These are phyloP conservation scores for Lasiodiplodia theobromae DNA, from an alignment of 2,329 filamentous ascomycete species.

Conservation along the genomic window DNA sequence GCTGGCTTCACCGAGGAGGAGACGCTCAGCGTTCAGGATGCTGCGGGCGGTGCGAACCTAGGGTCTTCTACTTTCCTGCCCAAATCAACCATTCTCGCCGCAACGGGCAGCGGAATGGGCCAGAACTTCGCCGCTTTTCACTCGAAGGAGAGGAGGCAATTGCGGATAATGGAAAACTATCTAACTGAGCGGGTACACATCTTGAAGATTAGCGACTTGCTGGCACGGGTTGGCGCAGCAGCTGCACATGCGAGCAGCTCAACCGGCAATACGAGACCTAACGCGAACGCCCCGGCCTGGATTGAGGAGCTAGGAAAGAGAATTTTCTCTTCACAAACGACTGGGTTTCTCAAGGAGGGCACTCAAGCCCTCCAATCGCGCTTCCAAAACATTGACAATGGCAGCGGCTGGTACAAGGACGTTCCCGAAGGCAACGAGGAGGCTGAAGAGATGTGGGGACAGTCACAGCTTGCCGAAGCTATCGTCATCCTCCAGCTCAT, in stretches of 20 bases:
- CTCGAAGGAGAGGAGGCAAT: constrained; percentile 66
- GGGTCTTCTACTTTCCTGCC: constrained; percentile 58
- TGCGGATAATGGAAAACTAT: constrained; percentile 74
- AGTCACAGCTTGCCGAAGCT: constrained; percentile 71
- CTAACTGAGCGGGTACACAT: constrained; percentile 72
- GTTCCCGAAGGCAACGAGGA: constrained; percentile 59
- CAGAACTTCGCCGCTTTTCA: constrained; percentile 57
- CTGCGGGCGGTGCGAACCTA: constrained; percentile 70
- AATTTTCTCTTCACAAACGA: constrained; percentile 43
- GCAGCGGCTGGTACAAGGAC: constrained; percentile 56
- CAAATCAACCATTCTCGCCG: constrained; percentile 52
- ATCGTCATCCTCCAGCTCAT: constrained; percentile 76
- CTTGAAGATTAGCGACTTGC: constrained; percentile 45
- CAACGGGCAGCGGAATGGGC: constrained; percentile 35
- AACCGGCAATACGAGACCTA: constrained; percentile 35
- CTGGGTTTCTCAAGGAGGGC: constrained; percentile 56
- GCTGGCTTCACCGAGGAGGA: constrained; percentile 80
- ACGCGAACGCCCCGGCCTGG: constrained; percentile 43
- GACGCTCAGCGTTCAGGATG: constrained; percentile 75
- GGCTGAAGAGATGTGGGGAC: constrained; percentile 68
- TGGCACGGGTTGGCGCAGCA: constrained; percentile 44
- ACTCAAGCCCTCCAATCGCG: constrained; percentile 59
- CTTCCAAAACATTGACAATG: constrained; percentile 53
- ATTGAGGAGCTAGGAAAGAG: constrained; percentile 43
- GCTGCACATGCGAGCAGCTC: neutral